Base-by-base conservation (phyloP, 306 rosid genomes). In the Myrica gale region DNA sequence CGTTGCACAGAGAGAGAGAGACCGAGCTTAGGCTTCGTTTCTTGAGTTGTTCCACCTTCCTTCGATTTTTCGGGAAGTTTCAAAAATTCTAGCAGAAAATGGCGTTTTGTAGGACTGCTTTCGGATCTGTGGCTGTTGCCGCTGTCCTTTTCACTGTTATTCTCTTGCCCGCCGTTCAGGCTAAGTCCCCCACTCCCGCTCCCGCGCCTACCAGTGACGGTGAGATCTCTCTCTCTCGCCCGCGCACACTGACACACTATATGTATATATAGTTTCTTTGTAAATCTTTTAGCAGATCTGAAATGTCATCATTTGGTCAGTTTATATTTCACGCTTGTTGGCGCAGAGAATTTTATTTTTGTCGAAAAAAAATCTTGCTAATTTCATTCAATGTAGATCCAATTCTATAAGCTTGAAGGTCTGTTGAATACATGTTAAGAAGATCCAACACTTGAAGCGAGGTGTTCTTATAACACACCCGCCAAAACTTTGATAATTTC, bases 181-280 rank as follows among this genome's bases (percentile, higher is more conserved):
- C 91, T 57, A 87, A 82, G 56, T n/a, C 84, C 47, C 66, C 46
- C 19, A 67, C 93, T 23, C 90, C 95, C 1, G 85, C 94, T 57
- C 97, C 96, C 2, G 80, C 91, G 39, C 96, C 96, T 47, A 15
- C 90, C 48, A 90, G 87, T 80, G 91, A 93, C 66, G 98, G 94
- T 93, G 81, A 47, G 80, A 63, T 45, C 23, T 58, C 45, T 66
- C n/a, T 15, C 7, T 20, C 20, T 42, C 13, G 11, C 48, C 16
- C 67, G 20, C 12, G 7, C 65, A 32, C 32, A 4, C 5, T 16
- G 13, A 21, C 0, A 0, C 0, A 2, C 1, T 26, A 26, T 26
- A 26, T 26, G 1, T 26, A 26, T 26, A 26, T 57, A 10, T 57
- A 20, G 16, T 57, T 11, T 61, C 41, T 61, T 2, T 62, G 2